Conservation (phyloP, 805 yeast genomes). For the Candida saitoana region DNA sequence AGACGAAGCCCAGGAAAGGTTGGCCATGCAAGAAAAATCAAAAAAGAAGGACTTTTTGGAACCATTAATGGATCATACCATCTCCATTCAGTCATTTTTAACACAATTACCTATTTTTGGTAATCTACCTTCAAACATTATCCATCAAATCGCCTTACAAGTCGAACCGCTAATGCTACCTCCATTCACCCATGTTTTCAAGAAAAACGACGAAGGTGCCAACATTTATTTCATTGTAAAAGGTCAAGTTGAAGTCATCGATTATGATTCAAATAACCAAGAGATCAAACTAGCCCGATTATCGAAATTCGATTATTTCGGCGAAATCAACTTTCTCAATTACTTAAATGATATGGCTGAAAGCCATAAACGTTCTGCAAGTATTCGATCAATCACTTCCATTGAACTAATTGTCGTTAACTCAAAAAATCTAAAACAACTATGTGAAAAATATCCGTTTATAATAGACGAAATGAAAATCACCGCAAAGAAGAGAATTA, state of each 20-base stretch:
- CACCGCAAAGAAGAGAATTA: conserved; percentile 54
- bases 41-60: conserved; percentile 24
- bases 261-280: conserved; percentile 16
- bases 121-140: conserved; percentile 51
- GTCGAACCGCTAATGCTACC: conserved; percentile 53
- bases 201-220: conserved; percentile 55
- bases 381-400: conserved; percentile 56
- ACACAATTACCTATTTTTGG: conserved; percentile 57
- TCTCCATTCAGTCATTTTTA: conserved; percentile 55
- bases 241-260: conserved; percentile 70
- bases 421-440: conserved; percentile 48
- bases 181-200: conserved; percentile 58
- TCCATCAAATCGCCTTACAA: conserved; percentile 61
- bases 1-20: conserved; percentile 75
- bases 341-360: conserved; percentile 32
- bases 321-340: conserved; percentile 69
- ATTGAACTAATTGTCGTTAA: conserved; percentile 60
- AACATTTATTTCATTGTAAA: conserved; percentile 63
- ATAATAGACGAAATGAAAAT: conserved; percentile 55
- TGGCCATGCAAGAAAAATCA: conserved; percentile 66
- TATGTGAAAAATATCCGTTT: conserved; percentile 56
- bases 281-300: conserved; percentile 54
- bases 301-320: conserved; percentile 63
- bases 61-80: conserved; percentile 46
- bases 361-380: conserved; percentile 47